Evolutionary conservation across 1,139 yeast genomes (phyloP).

Genomic region (Sugiyamaella grinbergsii): DNA sequence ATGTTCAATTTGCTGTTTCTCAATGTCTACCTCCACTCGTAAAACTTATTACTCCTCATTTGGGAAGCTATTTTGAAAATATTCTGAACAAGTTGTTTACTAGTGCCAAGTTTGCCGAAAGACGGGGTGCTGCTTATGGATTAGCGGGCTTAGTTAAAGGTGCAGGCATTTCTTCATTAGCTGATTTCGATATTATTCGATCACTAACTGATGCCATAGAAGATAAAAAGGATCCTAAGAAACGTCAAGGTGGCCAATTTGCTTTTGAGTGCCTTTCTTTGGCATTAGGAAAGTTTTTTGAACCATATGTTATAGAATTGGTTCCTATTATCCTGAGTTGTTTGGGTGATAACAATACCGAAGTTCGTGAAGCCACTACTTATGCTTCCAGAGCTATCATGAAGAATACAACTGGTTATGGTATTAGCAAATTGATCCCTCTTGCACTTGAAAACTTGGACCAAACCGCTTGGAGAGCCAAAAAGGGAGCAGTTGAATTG

Average conservation of each 20-base stretch:
- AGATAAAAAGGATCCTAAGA: constrained; percentile 71
- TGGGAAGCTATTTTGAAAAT: constrained; percentile 56
- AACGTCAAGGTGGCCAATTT: constrained; percentile 87
- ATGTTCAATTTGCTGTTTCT: constrained; percentile 83
- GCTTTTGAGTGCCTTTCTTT: constrained; percentile 83
- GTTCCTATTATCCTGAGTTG: constrained; percentile 78
- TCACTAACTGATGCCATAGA: constrained; percentile 83
- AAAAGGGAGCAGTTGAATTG: constrained; percentile 94
- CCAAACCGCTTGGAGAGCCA: constrained; percentile 93
- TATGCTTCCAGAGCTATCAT: constrained; percentile 85
- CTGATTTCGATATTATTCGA: constrained; percentile 76
- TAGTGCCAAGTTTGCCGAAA: constrained; percentile 53
- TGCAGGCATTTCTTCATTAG: constrained; percentile 73
- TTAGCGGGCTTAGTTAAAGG: constrained; percentile 93
- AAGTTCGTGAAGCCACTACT: constrained; percentile 88
- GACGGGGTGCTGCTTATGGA: constrained; percentile 97
- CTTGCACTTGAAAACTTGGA: constrained; percentile 83
- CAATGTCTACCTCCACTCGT: constrained; percentile 86
- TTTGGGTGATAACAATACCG: constrained; percentile 81
- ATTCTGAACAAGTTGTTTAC: constrained; percentile 63
- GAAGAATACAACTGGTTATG: constrained; percentile 89
- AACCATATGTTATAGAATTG: constrained; percentile 90
- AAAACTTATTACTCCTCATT: constrained; percentile 51
- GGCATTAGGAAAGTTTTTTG: constrained; percentile 74
- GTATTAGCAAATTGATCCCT: constrained; percentile 89